phyloP scores from a whole-genome alignment of 768 basidiomycete genomes.

The Rhizopogon vesiculosus region DNA sequence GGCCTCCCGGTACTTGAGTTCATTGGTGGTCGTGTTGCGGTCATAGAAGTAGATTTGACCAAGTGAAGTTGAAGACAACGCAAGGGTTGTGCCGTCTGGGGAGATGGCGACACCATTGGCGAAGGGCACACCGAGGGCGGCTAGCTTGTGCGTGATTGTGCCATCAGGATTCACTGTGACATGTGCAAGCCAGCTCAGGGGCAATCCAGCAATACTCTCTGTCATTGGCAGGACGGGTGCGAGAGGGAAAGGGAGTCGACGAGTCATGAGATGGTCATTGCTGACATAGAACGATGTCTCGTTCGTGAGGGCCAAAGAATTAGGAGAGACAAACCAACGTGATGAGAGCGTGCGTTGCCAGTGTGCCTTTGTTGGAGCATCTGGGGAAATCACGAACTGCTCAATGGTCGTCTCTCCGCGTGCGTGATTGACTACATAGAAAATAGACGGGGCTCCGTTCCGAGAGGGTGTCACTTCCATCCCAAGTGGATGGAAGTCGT shows the following conservation, averaged over 20 bases:
- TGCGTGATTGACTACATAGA: conserved; percentile 71
- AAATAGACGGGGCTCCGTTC: conserved; percentile 43
- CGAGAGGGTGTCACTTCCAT: conserved; percentile 52
- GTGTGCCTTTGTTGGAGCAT: conserved; percentile 35
- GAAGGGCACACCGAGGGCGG: conserved; percentile 51
- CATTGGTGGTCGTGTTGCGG: conserved; percentile 40
- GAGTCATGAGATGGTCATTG: conserved; percentile 68
- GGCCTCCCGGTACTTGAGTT: conserved; percentile 31
- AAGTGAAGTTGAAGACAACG: conserved; percentile 51
- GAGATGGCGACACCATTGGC: conserved; percentile 68
- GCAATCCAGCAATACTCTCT: conserved; percentile 54
- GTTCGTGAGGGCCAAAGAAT: conserved; percentile 61
- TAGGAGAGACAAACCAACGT: conserved; percentile 58
- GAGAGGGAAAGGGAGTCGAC: conserved; percentile 47
- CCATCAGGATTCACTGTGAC: conserved; percentile 37
- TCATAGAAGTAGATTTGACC: conserved; percentile 47
- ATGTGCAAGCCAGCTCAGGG: conserved; percentile 56
- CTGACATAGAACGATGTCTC: conserved; percentile 66
- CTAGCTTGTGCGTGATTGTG: conserved; percentile 32
- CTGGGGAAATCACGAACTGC: conserved; percentile 54
- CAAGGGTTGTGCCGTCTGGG: conserved; percentile 42
- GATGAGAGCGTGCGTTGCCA: conserved; percentile 60
- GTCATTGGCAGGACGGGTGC: conserved; percentile 46
- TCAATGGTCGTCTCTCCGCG: conserved; percentile 58
- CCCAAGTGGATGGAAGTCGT: conserved; percentile 74